Evolutionary conservation across 225 moss, liverwort and hornwort genomes (phyloP).

Genomic region (Rhytidiadelphus loreus): DNA sequence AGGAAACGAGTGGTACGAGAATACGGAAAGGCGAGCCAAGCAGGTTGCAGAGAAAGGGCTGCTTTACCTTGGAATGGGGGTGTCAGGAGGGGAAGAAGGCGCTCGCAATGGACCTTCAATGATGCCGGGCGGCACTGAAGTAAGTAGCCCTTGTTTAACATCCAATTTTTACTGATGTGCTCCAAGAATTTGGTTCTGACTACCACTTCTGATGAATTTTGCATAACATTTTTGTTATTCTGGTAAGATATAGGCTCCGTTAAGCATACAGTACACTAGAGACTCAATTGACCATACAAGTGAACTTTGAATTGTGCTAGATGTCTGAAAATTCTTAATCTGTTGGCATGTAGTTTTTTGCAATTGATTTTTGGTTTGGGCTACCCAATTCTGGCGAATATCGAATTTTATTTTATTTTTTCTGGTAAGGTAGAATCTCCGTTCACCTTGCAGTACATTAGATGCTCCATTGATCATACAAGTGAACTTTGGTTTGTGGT

Average conservation of each 20-base stretch:
- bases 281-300: too few species aligned
- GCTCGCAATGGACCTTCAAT: slow-evolving; percentile 77
- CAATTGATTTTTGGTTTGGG: neutral
- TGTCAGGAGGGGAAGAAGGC: slow-evolving; percentile 85
- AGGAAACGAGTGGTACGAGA: slow-evolving; percentile 92
- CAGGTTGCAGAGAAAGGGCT: slow-evolving; percentile 56
- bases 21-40: slow-evolving; percentile 67
- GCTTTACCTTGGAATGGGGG: slow-evolving; percentile 83
- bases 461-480: neutral
- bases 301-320: neutral
- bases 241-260: too few species aligned
- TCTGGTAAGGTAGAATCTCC: neutral
- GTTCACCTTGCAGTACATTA: neutral
- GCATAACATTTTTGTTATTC: neutral
- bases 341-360: neutral
- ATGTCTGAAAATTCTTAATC: neutral
- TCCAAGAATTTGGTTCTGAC: neutral
- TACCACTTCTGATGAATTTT: neutral
- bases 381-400: neutral
- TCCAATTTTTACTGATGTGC: neutral
- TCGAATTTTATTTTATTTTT: neutral
- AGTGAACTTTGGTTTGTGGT: neutral
- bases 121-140: slow-evolving; percentile 82
- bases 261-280: neutral
- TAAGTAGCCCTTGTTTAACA: neutral